Percentiles rank a stretch among this genome's conserved stretches.
These are phyloP conservation scores for Sclerotinia borealis DNA, from an alignment of 2,329 filamentous ascomycete genomes.

Conservation along the genomic window DNA sequence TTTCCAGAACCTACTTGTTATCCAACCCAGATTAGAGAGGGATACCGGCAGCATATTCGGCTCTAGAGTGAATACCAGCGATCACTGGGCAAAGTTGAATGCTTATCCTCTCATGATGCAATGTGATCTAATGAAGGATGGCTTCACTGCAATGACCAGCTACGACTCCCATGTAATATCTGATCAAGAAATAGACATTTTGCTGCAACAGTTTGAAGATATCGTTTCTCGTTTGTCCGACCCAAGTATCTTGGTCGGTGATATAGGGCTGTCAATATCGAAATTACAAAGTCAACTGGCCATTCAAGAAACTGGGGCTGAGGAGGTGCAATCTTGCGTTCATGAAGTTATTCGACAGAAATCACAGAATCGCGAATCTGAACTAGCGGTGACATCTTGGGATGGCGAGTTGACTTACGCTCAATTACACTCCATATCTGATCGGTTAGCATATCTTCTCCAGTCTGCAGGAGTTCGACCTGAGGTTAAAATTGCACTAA, in stretches of 20 bases:
- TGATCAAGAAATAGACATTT: conserved; percentile 4
- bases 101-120: conserved; percentile 19
- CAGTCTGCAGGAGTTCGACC: conserved; percentile 16
- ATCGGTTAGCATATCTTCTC: conserved; percentile 19
- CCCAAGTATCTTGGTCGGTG: background rate
- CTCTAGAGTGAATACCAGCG: background rate
- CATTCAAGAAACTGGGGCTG: background rate
- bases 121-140: conserved; percentile 7
- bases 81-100: conserved; percentile 12
- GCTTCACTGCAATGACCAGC: conserved; percentile 13
- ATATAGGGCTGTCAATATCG: conserved; percentile 17
- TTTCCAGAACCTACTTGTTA: conserved; percentile 12
- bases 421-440: conserved; percentile 22
- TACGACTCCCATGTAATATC: conserved; percentile 14
- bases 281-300: background rate
- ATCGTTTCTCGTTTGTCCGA: background rate
- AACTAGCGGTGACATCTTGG: conserved; percentile 7
- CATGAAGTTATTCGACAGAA: conserved; percentile 19
- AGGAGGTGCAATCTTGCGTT: conserved; percentile 11
- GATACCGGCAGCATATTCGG: background rate
- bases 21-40: conserved; percentile 6
- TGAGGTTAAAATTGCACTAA: conserved; percentile 18
- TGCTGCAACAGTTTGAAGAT: conserved; percentile 15
- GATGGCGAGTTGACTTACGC: conserved; percentile 27
- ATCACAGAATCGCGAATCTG: background rate